phyloP scores from a whole-genome alignment of 2,329 filamentous ascomycete species.

The Epichloe sibirici region DNA sequence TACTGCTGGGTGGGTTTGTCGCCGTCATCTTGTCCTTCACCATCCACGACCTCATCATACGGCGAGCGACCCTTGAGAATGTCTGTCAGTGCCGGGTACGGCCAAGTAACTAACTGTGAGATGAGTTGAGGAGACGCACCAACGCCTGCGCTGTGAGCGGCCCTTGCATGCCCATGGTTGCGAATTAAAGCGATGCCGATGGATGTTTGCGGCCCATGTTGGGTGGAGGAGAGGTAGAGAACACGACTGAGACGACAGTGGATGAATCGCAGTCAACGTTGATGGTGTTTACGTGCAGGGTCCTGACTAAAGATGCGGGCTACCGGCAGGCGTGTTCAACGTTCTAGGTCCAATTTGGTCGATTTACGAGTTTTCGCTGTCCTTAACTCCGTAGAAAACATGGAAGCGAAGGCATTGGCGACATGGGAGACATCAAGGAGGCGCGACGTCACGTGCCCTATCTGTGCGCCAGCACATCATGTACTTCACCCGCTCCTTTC shows the following conservation, averaged over 20 bases:
- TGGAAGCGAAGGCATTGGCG: no score
- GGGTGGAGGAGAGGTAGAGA: background rate
- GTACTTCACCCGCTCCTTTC: no score
- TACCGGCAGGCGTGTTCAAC: no score
- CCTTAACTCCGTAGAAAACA: no score
- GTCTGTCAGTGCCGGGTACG: conserved; percentile 2
- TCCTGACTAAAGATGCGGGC: no score
- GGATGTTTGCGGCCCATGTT: background rate
- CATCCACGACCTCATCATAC: conserved; percentile 44
- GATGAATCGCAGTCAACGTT: background rate
- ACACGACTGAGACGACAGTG: background rate
- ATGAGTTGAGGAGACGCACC: conserved; percentile 23
- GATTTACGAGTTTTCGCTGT: no score
- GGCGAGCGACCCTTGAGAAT: conserved; percentile 41
- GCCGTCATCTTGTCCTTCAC: conserved; percentile 31
- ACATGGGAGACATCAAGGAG: no score
- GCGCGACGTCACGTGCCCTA: no score
- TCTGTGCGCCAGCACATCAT: no score
- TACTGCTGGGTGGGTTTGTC: conserved; percentile 35
- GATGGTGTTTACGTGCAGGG: no score
- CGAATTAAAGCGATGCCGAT: background rate
- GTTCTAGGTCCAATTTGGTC: no score
- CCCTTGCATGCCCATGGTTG: conserved; percentile 39
- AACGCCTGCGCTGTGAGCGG: conserved; percentile 45
- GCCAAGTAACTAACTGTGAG: background rate